Conservation (phyloP, 2,329 filamentous ascomycete species). For the Curvularia sp. region DNA sequence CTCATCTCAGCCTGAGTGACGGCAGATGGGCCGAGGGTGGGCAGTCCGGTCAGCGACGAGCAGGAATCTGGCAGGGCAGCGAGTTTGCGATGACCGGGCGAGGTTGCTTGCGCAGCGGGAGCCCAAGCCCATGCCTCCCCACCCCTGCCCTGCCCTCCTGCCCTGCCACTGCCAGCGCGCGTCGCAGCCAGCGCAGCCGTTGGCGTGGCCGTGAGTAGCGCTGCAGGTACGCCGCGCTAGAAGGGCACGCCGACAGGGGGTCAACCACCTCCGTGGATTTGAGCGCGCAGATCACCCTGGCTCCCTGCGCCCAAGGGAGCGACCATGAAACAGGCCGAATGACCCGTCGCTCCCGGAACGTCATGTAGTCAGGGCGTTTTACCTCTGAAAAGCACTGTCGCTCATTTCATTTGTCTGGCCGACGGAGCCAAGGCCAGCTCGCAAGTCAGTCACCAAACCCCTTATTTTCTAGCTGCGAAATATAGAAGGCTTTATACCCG, state of each 20-base stretch:
- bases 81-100: too few species aligned
- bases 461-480: constrained; percentile 32
- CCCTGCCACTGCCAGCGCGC: constrained; percentile 3
- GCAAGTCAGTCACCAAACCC: constrained; percentile 36
- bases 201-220: constrained; percentile 20
- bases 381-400: constrained; percentile 44
- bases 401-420: constrained; percentile 52
- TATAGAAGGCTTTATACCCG: constrained; percentile 42
- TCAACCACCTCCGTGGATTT: constrained; percentile 33
- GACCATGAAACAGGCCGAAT: constrained; percentile 49
- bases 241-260: constrained; percentile 14
- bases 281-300: constrained; percentile 40
- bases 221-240: constrained; percentile 30
- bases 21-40: not conserved
- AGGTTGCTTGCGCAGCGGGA: not conserved
- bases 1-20: not conserved
- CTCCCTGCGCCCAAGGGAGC: constrained; percentile 39
- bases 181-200: constrained; percentile 27
- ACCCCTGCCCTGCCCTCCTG: not conserved
- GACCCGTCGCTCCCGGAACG: constrained; percentile 50
- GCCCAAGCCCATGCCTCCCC: too few species aligned
- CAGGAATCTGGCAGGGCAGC: too few species aligned
- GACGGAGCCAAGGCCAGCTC: constrained; percentile 42
- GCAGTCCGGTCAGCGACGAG: not conserved
- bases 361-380: constrained; percentile 49